Percentiles rank a stretch among this genome's conserved stretches.
Evolutionary conservation across 129 eudicot species (phyloP).

Genomic region (Lonicera japonica): DNA sequence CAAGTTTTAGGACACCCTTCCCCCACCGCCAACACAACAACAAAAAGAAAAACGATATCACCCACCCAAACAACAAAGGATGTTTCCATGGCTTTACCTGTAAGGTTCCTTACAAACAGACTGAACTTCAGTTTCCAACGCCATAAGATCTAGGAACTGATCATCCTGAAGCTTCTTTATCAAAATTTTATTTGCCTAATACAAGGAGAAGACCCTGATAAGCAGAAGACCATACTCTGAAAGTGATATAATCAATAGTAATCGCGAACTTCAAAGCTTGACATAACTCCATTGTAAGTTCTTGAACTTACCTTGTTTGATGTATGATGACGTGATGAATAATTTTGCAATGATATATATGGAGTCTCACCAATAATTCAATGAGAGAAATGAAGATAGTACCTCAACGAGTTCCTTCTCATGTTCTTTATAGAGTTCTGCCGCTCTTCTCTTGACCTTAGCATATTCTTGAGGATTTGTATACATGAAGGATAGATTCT

Average conservation of each 20-base stretch:
- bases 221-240: neutral
- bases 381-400: conserved; percentile 6
- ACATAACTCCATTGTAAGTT: neutral
- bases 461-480: conserved; percentile 90
- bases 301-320: neutral
- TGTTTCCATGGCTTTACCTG: conserved; percentile 41
- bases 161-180: conserved; percentile 80
- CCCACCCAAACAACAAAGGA: neutral
- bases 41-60: too few species aligned
- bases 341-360: neutral
- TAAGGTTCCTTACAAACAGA: conserved; percentile 87
- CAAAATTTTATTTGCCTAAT: conserved; percentile 75
- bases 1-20: too few species aligned
- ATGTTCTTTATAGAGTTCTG: conserved; percentile 82
- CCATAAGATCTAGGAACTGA: conserved; percentile 68
- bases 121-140: conserved; percentile 66
- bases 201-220: conserved; percentile 13
- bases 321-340: neutral
- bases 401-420: conserved; percentile 93
- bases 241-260: neutral
- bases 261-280: neutral
- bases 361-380: neutral
- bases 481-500: conserved; percentile 94
- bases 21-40: too few species aligned
- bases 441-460: conserved; percentile 68